These are phyloP conservation scores for Acanthamoeba castellanii DNA, from an alignment of 208 protist genomes.

Conservation along the genomic window DNA sequence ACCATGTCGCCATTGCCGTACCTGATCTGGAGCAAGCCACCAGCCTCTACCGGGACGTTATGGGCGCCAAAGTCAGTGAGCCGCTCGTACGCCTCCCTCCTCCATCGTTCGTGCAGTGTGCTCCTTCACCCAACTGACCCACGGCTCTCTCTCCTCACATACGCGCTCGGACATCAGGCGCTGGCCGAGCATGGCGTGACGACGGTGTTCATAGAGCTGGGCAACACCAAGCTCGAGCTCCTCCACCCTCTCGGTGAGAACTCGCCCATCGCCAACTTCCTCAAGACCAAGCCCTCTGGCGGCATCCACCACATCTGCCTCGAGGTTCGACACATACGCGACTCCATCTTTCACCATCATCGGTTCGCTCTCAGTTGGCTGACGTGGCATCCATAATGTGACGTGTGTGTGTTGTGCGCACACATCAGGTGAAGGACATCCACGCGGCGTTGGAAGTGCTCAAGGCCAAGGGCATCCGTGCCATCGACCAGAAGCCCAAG, in stretches of 20 bases:
- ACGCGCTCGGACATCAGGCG: constrained; percentile 73
- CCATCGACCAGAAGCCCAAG: constrained; percentile 92
- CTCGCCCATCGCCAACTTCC: constrained; percentile 93
- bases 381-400: background rate
- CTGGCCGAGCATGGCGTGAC: constrained; percentile 94
- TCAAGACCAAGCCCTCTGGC: constrained; percentile 93
- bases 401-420: background rate
- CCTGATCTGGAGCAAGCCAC: constrained; percentile 89
- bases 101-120: too few species aligned
- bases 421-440: constrained; percentile 85
- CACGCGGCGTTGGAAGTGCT: constrained; percentile 87
- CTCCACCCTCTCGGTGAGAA: constrained; percentile 93
- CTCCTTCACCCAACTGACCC: too few species aligned
- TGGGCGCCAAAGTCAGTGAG: constrained; percentile 92
- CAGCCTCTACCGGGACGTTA: constrained; percentile 90
- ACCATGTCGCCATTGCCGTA: constrained; percentile 96
- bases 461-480: constrained; percentile 88
- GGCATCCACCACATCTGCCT: constrained; percentile 96
- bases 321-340: constrained; percentile 86
- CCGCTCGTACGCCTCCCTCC: constrained; percentile 82
- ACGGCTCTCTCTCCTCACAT: too few species aligned
- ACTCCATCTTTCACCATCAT: constrained; percentile 17
- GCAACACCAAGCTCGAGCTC: constrained; percentile 94
- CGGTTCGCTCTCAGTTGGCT: background rate
- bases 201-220: constrained; percentile 94